These are phyloP conservation scores for Boehmeria nivea DNA, from an alignment of 306 rosid species.

Conservation along the genomic window DNA sequence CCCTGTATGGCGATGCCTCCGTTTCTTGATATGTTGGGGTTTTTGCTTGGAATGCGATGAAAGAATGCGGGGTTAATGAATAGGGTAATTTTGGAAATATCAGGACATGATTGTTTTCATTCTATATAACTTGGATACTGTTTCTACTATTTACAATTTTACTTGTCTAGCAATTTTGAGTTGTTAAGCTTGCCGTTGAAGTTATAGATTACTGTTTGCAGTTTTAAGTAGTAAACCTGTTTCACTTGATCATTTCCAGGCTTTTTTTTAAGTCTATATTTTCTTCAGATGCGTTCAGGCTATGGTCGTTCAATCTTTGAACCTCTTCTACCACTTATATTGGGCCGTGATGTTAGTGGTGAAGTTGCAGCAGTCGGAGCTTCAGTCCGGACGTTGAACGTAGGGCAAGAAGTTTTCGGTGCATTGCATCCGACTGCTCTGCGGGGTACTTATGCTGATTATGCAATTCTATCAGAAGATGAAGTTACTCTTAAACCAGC, in stretches of 20 bases:
- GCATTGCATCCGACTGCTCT: constrained; percentile 97
- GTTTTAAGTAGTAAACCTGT: neutral
- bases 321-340: constrained; percentile 67
- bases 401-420: constrained; percentile 88
- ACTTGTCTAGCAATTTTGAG: neutral
- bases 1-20: too few species aligned
- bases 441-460: constrained; percentile 92
- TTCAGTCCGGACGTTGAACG: constrained; percentile 46
- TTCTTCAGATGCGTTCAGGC: constrained; percentile 82
- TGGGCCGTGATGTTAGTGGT: constrained; percentile 96
- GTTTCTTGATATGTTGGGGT: too few species aligned
- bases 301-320: constrained; percentile 83
- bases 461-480: constrained; percentile 76
- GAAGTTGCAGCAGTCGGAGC: constrained; percentile 81
- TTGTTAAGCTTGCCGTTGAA: neutral
- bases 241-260: neutral
- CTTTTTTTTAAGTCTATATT: constrained; percentile 1
- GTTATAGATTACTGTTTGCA: neutral
- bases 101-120: too few species aligned
- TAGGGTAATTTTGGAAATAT: too few species aligned
- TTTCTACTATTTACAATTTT: too few species aligned
- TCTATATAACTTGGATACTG: too few species aligned
- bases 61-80: too few species aligned
- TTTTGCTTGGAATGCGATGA: too few species aligned
- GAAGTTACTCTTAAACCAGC: constrained; percentile 70